Evolutionary conservation across 495 filamentous ascomycete genomes (phyloP).

Genomic region (Penicillium arizonense): DNA sequence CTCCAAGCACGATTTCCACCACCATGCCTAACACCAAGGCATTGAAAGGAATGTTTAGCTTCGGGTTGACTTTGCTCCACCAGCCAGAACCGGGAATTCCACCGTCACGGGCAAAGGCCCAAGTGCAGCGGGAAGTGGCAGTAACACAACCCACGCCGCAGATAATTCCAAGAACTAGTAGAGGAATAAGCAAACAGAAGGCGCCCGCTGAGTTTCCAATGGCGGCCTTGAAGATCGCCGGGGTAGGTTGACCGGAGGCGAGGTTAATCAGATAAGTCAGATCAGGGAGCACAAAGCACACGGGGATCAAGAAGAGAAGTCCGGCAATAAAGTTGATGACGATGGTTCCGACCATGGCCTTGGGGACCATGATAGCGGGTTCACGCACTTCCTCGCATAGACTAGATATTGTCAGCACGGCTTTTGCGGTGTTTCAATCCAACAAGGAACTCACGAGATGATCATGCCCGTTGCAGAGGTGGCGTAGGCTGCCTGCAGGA

Average conservation of each 20-base stretch:
- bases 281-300: conserved; percentile 61
- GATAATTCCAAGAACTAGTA: conserved; percentile 67
- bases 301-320: conserved; percentile 59
- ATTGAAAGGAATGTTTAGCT: conserved; percentile 51
- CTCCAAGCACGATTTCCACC: conserved; percentile 51
- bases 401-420: conserved; percentile 24
- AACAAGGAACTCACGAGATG: conserved; percentile 16
- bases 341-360: conserved; percentile 65
- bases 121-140: conserved; percentile 67
- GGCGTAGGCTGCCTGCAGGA: conserved; percentile 54
- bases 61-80: conserved; percentile 52
- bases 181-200: conserved; percentile 64
- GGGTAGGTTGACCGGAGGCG: conserved; percentile 47
- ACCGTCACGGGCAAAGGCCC: conserved; percentile 61
- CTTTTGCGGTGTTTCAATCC: too few species aligned
- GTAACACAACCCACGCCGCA: conserved; percentile 65
- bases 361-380: conserved; percentile 58
- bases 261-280: conserved; percentile 49
- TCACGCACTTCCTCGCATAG: conserved; percentile 64
- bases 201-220: conserved; percentile 44
- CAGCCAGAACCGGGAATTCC: conserved; percentile 62
- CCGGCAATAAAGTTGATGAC: conserved; percentile 62
- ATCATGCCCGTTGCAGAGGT: conserved; percentile 53
- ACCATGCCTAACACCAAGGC: conserved; percentile 48
- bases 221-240: conserved; percentile 19